These are phyloP conservation scores for Corchorus olitorius DNA, from an alignment of 345 rosid genomes.

Conservation along the genomic window DNA sequence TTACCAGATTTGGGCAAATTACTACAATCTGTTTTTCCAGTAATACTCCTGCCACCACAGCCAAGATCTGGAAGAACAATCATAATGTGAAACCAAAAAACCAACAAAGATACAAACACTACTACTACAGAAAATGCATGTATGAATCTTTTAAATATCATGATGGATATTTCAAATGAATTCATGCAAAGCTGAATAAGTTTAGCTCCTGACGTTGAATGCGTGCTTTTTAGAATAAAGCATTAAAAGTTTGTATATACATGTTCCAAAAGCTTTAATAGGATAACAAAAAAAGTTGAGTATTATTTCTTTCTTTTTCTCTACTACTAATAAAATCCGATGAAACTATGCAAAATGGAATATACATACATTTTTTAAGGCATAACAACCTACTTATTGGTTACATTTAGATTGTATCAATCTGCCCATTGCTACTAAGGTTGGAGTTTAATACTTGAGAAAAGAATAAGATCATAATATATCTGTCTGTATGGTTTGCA, in stretches of 20 bases:
- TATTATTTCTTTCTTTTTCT: neutral
- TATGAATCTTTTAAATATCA: neutral
- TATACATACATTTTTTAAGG: neutral
- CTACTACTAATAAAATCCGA: neutral
- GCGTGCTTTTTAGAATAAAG: slow-evolving; percentile 2
- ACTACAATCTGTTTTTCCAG: slow-evolving; percentile 87
- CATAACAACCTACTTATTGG: neutral
- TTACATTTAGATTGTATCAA: neutral
- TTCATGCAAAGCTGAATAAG: slow-evolving; percentile 2
- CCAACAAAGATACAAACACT: slow-evolving; percentile 1
- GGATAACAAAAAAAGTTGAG: neutral
- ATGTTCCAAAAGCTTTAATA: neutral
- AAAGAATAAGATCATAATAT: neutral
- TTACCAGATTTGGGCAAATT: slow-evolving; percentile 90
- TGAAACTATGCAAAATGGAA: neutral
- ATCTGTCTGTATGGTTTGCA: neutral
- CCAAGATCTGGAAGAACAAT: slow-evolving; percentile 62
- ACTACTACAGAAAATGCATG: slow-evolving; percentile 2
- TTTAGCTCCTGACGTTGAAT: neutral
- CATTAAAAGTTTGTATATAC: neutral
- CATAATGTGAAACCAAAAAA: slow-evolving; percentile 19
- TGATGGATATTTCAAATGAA: neutral
- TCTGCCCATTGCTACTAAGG: neutral
- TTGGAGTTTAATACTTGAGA: neutral
- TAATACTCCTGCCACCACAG: slow-evolving; percentile 79